Evolutionary conservation across 2,329 filamentous ascomycete genomes (phyloP), one percentile per base, ranked within the genome.

Genomic region (Helotiales sp.): DNA sequence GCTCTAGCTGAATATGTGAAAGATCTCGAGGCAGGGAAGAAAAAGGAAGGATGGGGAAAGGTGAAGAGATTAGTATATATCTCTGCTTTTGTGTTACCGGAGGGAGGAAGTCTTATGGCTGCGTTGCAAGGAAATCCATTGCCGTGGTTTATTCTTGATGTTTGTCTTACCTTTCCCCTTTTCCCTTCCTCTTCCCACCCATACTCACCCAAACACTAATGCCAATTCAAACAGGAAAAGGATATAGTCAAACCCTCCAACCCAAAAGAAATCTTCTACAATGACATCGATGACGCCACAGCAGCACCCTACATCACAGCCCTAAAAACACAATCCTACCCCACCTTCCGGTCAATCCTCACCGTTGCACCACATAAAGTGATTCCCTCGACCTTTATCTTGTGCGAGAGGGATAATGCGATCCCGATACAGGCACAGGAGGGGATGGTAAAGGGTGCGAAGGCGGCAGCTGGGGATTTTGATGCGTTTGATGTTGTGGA

Each of bases 401-500:
- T 75, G n/a, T 77, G 75, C 58, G 68, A 71, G 56, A 58, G 68
- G 15, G 76, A 78, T 53, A 64, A 66, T 25, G 74, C 74, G 3
- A 72, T 76, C 46, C 72, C 70, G 19, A 19, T 71, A 17, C 49
- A 48, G 5, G 66, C 58, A 12, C 75, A 78, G 63, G 68, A 74
- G 60, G 66, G 63, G 12, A 73, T 77, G 72, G 67, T 72, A 12
- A 66, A 60, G 2, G 46, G 12, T 8, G 62, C 63, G 7, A 51
- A 59, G 24, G 34, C 48, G 9, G 48, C 47, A 6, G 59, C 57
- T 19, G 55, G 59, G 24, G 31, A 31, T 1, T n/a, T n/a, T n/a
- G n/a, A 5, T 12, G 42, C 58, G 29, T 66, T 67, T 42, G 63
- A 63, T 60, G 54, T 63, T 36, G 57, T 67, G 8, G 66, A 66